Evolutionary conservation across 202 grass and related monocot species (phyloP), one percentile per base, ranked within the genome.

Genomic region (Panicum virgatum): DNA sequence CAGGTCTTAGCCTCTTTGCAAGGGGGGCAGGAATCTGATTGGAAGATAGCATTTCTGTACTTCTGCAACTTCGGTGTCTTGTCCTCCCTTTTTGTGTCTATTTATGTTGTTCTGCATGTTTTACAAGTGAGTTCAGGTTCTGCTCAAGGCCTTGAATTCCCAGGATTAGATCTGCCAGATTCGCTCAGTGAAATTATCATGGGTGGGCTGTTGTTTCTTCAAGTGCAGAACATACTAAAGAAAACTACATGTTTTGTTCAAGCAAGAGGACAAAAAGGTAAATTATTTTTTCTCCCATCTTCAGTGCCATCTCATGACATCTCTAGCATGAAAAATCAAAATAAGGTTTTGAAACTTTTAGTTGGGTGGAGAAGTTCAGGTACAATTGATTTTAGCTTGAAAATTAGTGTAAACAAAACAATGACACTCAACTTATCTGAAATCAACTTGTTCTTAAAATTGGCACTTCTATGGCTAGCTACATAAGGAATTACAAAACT

Each of bases 191-290:
- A 98, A 75, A 88, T 98, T 77, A 83, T 92, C 22, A 88, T 98
- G 67, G 90, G 95, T 76, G 95, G 90, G 23, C 88, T 95, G 83
- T 86, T 98, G 74, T 91, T 98, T 86, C 90, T 98, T 85, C 95
- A 94, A 66, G 73, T 86, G 68, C 88, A 93, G 72, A 86, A 69
- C 54, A 86, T 94, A 69, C 58, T 86, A 70, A 89, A 89, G 77
- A 93, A 88, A 80, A 53, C 93, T 36, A 58, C 68, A 9, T 86
- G 82, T 37, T 98, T 91, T 77, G 52, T 93, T 84, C 92, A 98
- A 73, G 95, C 95, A 29, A 86, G 84, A 78, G 88, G 85, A 53
- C 92, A 98, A 86, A 92, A 88, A 98, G 90, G 95, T 98, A 86
- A 62, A 19, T 20, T 44, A 29, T 9, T 14, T 25, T 50, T 29